phyloP scores from a whole-genome alignment of 116 monocot genomes.

The Posidonia oceanica region DNA sequence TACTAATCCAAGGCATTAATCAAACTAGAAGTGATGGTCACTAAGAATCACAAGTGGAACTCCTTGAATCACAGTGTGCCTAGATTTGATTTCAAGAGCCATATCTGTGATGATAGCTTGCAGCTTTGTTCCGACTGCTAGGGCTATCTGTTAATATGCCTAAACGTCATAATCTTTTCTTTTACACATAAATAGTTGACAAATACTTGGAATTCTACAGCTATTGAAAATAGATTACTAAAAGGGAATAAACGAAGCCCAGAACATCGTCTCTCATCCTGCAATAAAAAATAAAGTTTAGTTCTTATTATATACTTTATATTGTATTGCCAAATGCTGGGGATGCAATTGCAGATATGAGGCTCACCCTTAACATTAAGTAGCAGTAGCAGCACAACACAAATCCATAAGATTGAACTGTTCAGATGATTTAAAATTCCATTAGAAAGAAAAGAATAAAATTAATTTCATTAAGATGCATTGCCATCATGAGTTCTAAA shows the following conservation, averaged over 20 bases:
- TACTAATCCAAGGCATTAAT: constrained; percentile 8
- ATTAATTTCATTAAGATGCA: no score
- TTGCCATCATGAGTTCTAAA: no score
- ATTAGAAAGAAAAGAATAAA: no score
- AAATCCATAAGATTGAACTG: constrained; percentile 41
- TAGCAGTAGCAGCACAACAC: constrained; percentile 59
- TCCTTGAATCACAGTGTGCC: constrained; percentile 19
- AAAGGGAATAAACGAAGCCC: constrained; percentile 53
- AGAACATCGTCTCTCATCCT: constrained; percentile 60
- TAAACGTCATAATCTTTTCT: no score
- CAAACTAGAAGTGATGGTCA: constrained; percentile 24
- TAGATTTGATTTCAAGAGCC: constrained; percentile 21
- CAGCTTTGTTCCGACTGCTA: constrained; percentile 24
- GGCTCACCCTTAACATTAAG: constrained; percentile 62
- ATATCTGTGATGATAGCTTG: constrained; percentile 24
- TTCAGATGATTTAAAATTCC: background rate
- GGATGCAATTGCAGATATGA: background rate
- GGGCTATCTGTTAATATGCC: constrained; percentile 10
- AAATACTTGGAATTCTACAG: no score
- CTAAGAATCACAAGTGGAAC: constrained; percentile 15
- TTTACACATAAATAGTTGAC: no score
- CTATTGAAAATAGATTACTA: no score
- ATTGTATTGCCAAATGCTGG: background rate
- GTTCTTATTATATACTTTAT: background rate
- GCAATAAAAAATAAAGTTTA: constrained; percentile 9